Base-by-base conservation (phyloP, 1,284 basidiomycete species). In the Ustilago tritici region DNA sequence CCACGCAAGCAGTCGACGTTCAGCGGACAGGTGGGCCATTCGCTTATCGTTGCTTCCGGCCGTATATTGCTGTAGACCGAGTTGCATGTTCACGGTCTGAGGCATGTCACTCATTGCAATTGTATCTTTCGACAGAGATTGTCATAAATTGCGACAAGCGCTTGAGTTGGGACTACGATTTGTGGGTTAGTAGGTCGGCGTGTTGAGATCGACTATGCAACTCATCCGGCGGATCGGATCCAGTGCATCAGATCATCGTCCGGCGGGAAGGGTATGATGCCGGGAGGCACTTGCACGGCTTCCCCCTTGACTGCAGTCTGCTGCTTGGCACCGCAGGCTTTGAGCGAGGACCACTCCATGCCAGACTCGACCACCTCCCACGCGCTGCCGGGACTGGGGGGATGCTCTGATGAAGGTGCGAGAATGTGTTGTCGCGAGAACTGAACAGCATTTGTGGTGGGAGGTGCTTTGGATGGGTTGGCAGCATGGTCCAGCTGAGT, bases 401-500 rank as follows among this genome's bases (percentile, higher is more conserved):
- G 28, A 28, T 50, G 14, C 5, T 50, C 28, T 14, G 49, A 32
- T 14, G 49, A 9, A 32, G 49, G 14, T 9, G 28, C 12, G 31
- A 31, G 28, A 31, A 50, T 8, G 11, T 32, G 28, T 49, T 32
- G 46, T 17, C 28, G 10, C 3, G n/a, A 6, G 1, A 17, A 1
- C 17, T 31, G 19, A 9, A 23, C 12, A 15, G 41, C n/a, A 49
- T 41, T 8, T 3, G 50, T n/a, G 3, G 23, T 31, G 4, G n/a
- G 56, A 5, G n/a, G 11, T 11, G 28, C 28, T 4, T 55, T 9
- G 5, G 69, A 54, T 3, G 63, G 56, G 56, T 59, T 54, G 8
- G 54, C 34, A 17, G 49, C 23, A 7, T 31, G n/a, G 32, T 72
- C 65, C 12, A 72, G 17, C 12, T 46, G 34, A 1, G 54, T 61